phyloP scores from a whole-genome alignment of 2,329 filamentous ascomycete genomes.

The Beauveria sp. region DNA sequence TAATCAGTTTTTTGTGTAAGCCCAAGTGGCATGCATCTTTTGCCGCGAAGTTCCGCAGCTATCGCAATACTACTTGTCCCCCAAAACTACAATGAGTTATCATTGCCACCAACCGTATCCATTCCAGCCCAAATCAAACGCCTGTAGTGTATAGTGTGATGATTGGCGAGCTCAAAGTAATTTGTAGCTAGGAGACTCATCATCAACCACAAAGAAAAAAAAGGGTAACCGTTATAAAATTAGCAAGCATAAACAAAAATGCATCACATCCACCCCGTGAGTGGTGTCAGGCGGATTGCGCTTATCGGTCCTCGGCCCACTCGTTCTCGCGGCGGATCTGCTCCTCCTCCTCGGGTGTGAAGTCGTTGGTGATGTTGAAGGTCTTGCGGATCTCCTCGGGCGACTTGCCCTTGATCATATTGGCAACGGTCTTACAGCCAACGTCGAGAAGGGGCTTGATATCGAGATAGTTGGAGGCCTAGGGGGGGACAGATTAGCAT shows the following conservation, averaged over 20 bases:
- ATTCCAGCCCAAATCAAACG: constrained; percentile 6
- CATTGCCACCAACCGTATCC: neutral
- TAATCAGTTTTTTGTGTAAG: neutral
- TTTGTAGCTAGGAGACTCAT: constrained; percentile 5
- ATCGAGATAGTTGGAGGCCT: constrained; percentile 97
- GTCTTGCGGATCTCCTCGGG: constrained; percentile 99
- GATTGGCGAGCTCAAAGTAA: neutral
- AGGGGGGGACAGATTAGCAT: constrained; percentile 1
- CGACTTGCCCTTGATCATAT: constrained; percentile 99
- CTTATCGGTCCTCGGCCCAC: constrained; percentile 77
- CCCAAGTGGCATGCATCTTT: neutral
- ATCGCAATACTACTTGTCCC: neutral
- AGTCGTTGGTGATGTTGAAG: constrained; percentile 99
- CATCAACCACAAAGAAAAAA: constrained; percentile 7
- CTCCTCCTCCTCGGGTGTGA: constrained; percentile 97
- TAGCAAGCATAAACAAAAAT: neutral
- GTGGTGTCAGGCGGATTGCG: neutral
- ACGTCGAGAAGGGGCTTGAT: constrained; percentile 98
- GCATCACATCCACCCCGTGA: neutral
- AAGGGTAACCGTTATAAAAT: constrained; percentile 5
- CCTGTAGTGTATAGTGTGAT: constrained; percentile 2
- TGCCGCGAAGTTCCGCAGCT: neutral
- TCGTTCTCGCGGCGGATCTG: constrained; percentile 91
- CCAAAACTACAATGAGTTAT: neutral
- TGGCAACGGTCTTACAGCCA: constrained; percentile 98